A percentile compares a stretch with the other conserved stretches of the same genome.
Conservation (phyloP, 2,329 filamentous ascomycete genomes). For the Aspergillus novofumigatus region DNA sequence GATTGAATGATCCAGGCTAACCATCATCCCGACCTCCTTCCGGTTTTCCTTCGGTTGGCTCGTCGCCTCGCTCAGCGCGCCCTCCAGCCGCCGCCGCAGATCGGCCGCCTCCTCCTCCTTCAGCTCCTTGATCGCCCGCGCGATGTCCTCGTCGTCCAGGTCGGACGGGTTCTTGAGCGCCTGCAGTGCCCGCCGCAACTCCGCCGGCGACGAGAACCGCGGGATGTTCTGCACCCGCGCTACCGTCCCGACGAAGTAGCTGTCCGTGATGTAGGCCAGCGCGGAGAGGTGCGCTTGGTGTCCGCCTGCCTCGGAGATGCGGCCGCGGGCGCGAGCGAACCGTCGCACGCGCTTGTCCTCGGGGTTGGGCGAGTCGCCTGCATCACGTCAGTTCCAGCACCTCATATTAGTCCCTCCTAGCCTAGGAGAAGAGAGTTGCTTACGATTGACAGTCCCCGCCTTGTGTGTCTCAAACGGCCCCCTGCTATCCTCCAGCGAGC, state of each 20-base stretch:
- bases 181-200: slow-evolving; percentile 37
- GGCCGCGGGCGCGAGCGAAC: slow-evolving; percentile 50
- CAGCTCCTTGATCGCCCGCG: slow-evolving; percentile 38
- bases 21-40: slow-evolving; percentile 47
- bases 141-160: slow-evolving; percentile 39
- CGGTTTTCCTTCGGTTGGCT: slow-evolving; percentile 22
- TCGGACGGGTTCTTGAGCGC: slow-evolving; percentile 42
- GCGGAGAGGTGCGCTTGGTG: slow-evolving; percentile 79
- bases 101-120: slow-evolving; percentile 41
- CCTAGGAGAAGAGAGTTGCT: slow-evolving; percentile 10
- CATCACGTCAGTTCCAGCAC: neutral
- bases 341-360: slow-evolving; percentile 65
- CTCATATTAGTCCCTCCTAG: neutral
- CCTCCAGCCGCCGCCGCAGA: slow-evolving; percentile 32
- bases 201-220: slow-evolving; percentile 58
- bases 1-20: slow-evolving; percentile 49
- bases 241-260: slow-evolving; percentile 88
- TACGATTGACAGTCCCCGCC: slow-evolving; percentile 55
- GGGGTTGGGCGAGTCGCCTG: slow-evolving; percentile 47
- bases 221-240: slow-evolving; percentile 75
- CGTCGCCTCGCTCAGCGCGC: slow-evolving; percentile 27
- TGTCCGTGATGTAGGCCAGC: slow-evolving; percentile 89
- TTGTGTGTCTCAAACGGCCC: slow-evolving; percentile 57
- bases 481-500: slow-evolving; percentile 24
- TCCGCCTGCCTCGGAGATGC: slow-evolving; percentile 68